phyloP scores from a whole-genome alignment of 768 basidiomycete genomes.

The Boletus bicolor region DNA sequence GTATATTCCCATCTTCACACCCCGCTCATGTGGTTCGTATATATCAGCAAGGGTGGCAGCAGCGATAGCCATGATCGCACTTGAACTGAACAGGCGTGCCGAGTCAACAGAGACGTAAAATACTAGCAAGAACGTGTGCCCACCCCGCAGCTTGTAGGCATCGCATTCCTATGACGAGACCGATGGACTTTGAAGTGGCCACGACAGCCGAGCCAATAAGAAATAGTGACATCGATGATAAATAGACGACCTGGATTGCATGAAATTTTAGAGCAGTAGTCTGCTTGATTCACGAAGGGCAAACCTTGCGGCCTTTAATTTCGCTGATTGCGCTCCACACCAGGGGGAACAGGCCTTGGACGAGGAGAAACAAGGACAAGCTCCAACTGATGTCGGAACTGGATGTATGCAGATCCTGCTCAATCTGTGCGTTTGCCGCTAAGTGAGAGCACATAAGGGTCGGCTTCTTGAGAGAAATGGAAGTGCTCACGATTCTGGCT shows the following conservation, averaged over 20 bases:
- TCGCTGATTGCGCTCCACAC: conserved; percentile 73
- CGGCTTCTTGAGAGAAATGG: not conserved
- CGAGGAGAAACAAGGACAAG: conserved; percentile 65
- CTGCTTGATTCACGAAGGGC: not conserved
- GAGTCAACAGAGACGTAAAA: not conserved
- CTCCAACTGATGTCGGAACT: conserved; percentile 62
- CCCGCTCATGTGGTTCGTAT: conserved; percentile 75
- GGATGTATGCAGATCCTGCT: conserved; percentile 57
- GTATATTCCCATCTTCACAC: conserved; percentile 78
- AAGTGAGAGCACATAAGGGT: not conserved
- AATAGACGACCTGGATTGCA: conserved; percentile 48
- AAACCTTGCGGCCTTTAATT: conserved; percentile 69
- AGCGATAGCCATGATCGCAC: conserved; percentile 68
- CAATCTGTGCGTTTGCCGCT: conserved; percentile 71
- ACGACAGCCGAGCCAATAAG: conserved; percentile 56
- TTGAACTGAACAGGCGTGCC: conserved; percentile 40
- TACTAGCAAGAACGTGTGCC: conserved; percentile 1
- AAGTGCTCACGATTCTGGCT: conserved; percentile 27
- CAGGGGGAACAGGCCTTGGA: conserved; percentile 67
- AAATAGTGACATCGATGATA: conserved; percentile 51
- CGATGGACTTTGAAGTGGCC: conserved; percentile 54
- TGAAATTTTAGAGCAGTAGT: not conserved
- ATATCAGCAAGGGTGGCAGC: conserved; percentile 80
- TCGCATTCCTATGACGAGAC: conserved; percentile 63
- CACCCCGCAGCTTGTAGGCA: conserved; percentile 62